Conservation (phyloP, 2,329 filamentous ascomycete genomes). For the Calonectria hongkongensis region DNA sequence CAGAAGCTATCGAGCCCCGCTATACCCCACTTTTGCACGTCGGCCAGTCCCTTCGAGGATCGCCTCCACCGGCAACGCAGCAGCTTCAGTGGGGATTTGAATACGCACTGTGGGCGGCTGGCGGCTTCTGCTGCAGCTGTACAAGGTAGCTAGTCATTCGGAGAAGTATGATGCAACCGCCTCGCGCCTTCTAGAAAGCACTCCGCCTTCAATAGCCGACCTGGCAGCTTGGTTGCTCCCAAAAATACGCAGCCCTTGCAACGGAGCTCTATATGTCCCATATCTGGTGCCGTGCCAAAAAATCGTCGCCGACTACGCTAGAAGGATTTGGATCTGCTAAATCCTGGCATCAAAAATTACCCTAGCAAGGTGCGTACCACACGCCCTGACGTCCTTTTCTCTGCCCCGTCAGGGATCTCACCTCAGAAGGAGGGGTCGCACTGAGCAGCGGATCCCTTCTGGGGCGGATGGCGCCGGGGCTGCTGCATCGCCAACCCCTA, state of each 20-base stretch:
- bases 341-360: slow-evolving; percentile 20
- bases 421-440: slow-evolving; percentile 33
- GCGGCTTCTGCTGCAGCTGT: slow-evolving; percentile 28
- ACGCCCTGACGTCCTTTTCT: slow-evolving; percentile 6
- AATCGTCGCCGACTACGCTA: slow-evolving; percentile 12
- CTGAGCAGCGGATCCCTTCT: slow-evolving; percentile 28
- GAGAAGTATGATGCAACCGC: slow-evolving; percentile 26
- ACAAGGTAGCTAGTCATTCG: slow-evolving; percentile 30
- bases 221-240: slow-evolving; percentile 1
- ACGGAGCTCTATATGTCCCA: slow-evolving; percentile 1
- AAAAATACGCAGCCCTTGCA: not conserved
- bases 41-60: slow-evolving; percentile 31
- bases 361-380: slow-evolving; percentile 27
- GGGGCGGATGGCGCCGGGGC: slow-evolving; percentile 37
- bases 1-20: slow-evolving; percentile 30
- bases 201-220: slow-evolving; percentile 15
- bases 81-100: slow-evolving; percentile 21
- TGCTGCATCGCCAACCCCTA: slow-evolving; percentile 29
- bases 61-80: slow-evolving; percentile 37
- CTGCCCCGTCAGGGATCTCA: slow-evolving; percentile 27
- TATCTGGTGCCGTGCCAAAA: slow-evolving; percentile 8
- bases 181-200: slow-evolving; percentile 30
- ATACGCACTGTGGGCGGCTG: slow-evolving; percentile 39
- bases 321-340: slow-evolving; percentile 25
- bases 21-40: slow-evolving; percentile 34